Conservation (phyloP, 2,329 filamentous ascomycete species). For the Sodiomyces alkalinus region DNA sequence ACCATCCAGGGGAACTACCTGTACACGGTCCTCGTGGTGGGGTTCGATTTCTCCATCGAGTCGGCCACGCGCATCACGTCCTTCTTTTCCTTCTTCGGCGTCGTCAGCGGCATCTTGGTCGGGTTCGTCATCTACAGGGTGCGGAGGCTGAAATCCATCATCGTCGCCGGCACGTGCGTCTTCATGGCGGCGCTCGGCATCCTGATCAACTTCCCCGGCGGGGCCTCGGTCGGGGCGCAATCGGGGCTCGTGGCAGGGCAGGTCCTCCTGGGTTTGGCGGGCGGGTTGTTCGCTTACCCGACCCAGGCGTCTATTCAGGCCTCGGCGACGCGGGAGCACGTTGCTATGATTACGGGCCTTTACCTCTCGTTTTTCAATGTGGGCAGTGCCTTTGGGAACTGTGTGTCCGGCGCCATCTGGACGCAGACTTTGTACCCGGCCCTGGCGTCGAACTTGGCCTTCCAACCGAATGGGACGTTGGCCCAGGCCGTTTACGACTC, state of each 20-base stretch:
- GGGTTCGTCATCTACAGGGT: conserved; percentile 36
- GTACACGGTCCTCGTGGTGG: conserved; percentile 42
- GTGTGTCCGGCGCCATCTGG: conserved; percentile 25
- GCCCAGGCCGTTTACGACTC: conserved; percentile 20
- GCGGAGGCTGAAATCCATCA: conserved; percentile 41
- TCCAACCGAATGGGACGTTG: conserved; percentile 18
- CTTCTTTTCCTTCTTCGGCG: conserved; percentile 37
- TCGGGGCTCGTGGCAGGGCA: conserved; percentile 40
- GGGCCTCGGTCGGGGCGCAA: conserved; percentile 21
- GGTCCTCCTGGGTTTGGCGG: conserved; percentile 40
- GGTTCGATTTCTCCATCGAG: conserved; percentile 38
- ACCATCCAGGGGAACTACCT: conserved; percentile 43
- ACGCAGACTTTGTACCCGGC: conserved; percentile 21
- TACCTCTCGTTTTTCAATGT: conserved; percentile 26
- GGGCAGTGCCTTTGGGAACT: conserved; percentile 24
- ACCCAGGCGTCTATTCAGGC: conserved; percentile 25
- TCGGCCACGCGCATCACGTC: conserved; percentile 40
- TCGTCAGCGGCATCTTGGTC: conserved; percentile 35
- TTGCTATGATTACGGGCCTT: conserved; percentile 22
- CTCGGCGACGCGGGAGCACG: conserved; percentile 19
- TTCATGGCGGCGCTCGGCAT: conserved; percentile 42
- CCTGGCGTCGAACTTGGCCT: conserved; percentile 16
- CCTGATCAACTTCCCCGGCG: conserved; percentile 39
- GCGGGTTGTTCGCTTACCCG: conserved; percentile 36
- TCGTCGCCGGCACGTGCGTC: conserved; percentile 37